Conservation (phyloP, 108 stramenopile species). For the Cyclotella cryptica region DNA sequence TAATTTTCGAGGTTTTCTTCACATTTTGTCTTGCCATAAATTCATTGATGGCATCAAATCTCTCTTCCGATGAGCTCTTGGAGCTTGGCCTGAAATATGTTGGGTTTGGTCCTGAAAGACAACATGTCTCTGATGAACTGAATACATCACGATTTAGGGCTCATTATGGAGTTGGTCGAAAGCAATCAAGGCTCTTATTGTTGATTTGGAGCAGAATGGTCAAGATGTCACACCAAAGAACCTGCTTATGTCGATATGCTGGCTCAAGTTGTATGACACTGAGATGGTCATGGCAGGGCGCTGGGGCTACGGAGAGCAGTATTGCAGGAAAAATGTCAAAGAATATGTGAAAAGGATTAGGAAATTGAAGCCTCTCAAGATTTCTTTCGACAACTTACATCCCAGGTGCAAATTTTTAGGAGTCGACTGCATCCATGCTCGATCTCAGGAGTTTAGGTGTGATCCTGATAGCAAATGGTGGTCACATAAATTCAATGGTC, state of each 20-base stretch:
- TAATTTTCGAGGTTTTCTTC: no score
- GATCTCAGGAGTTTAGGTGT: slow-evolving; percentile 10
- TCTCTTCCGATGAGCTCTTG: neutral
- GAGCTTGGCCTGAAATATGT: neutral
- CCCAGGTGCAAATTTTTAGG: slow-evolving; percentile 3
- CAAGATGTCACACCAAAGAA: neutral
- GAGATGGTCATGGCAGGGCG: no score
- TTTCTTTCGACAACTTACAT: neutral
- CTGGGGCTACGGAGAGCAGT: no score
- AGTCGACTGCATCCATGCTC: neutral
- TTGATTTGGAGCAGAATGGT: slow-evolving; percentile 5
- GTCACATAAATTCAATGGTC: no score
- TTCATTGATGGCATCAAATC: no score
- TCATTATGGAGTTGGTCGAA: slow-evolving; percentile 7
- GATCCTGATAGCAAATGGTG: no score
- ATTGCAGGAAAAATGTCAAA: slow-evolving; percentile 10
- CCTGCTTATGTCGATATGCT: slow-evolving; percentile 11
- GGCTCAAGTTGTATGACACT: slow-evolving; percentile 14
- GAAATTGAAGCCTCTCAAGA: neutral
- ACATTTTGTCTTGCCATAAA: no score
- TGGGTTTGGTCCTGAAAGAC: slow-evolving; percentile 1
- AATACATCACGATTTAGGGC: neutral
- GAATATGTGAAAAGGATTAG: neutral
- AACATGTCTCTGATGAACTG: neutral
- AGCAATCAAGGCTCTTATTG: slow-evolving; percentile 1